Base-by-base conservation (phyloP, 1,284 basidiomycete genomes). In the Fomes fomentarius region DNA sequence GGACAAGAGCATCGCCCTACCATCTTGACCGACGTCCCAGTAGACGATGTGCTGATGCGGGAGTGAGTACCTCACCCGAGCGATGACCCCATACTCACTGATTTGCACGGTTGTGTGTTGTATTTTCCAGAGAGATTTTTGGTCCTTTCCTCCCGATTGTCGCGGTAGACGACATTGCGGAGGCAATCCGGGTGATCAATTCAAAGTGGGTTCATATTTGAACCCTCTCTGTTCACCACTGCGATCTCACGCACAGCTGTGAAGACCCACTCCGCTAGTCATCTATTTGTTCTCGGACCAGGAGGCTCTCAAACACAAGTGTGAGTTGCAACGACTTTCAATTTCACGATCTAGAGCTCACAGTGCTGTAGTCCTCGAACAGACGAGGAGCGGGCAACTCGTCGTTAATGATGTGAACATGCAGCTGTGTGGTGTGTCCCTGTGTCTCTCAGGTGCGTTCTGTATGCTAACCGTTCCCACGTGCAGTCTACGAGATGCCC, bases 131-230 rank as follows among this genome's bases (percentile, higher is more conserved):
- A 45, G 87, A 89, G 67, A 71, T 86, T 12, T 89, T 91, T 66
- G 89, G 86, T 0, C 88, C 89, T 1, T 68, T 91, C 19, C 67
- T 91, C 2, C 80, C 87, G 4, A 78, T 92, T 46, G 66, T 91
- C 4, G 75, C 85, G 2, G 77, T 89, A 9, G 78, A 81, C 49
- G 71, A 75, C 53, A 62, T 79, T 12, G 76, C 83, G n/a, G 74
- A 76, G 6, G 84, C 82, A 2, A 77, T 85, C 51, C 63, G 71
- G 8, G 77, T 80, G 55, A 70, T 88, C 47, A 78, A 78, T 50
- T 58, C 66, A 0, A 67, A 74, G 79, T 80, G 52, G 28, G 76
- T n/a, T n/a, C n/a, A n/a, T n/a, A n/a, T n/a, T n/a, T n/a, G n/a
- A n/a, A n/a, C n/a, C n/a, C n/a, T n/a, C n/a, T n/a, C n/a, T n/a